Evolutionary conservation across 768 basidiomycete species (phyloP).

Genomic region (Butyriboletus loyo): DNA sequence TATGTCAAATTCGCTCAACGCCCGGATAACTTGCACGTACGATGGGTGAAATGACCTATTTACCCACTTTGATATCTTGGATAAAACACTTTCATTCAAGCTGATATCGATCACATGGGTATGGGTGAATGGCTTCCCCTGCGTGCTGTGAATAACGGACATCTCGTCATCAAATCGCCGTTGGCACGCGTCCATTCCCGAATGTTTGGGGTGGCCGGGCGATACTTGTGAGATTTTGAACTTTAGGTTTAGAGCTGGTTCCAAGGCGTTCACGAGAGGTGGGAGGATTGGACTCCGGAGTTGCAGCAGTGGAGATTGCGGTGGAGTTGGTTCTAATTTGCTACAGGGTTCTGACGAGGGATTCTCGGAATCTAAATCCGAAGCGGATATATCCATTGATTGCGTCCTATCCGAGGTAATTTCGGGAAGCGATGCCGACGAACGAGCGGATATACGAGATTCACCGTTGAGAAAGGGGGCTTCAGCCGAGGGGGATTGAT

Average conservation of each 20-base stretch:
- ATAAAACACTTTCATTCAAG: constrained; percentile 28
- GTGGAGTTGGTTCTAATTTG: background rate
- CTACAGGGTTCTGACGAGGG: background rate
- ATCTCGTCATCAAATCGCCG: constrained; percentile 17
- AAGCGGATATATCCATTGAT: background rate
- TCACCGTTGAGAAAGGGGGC: background rate
- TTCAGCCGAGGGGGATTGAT: background rate
- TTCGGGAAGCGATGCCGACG: background rate
- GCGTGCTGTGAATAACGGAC: constrained; percentile 15
- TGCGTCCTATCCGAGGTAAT: background rate
- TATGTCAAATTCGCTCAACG: background rate
- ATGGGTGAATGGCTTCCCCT: constrained; percentile 20
- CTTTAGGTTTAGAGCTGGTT: constrained; percentile 16
- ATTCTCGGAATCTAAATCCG: background rate
- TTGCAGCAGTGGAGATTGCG: background rate
- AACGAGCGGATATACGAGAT: background rate
- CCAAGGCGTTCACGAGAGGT: constrained; percentile 6
- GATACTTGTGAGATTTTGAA: constrained; percentile 12
- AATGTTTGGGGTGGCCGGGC: background rate
- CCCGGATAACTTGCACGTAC: constrained; percentile 28
- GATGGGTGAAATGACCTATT: constrained; percentile 25
- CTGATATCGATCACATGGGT: constrained; percentile 25
- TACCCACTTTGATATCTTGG: constrained; percentile 36
- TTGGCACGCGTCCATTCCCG: background rate
- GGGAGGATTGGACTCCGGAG: constrained; percentile 10